Evolutionary conservation across 2,329 filamentous ascomycete genomes (phyloP).

Genomic region (Apiospora pterosperma): DNA sequence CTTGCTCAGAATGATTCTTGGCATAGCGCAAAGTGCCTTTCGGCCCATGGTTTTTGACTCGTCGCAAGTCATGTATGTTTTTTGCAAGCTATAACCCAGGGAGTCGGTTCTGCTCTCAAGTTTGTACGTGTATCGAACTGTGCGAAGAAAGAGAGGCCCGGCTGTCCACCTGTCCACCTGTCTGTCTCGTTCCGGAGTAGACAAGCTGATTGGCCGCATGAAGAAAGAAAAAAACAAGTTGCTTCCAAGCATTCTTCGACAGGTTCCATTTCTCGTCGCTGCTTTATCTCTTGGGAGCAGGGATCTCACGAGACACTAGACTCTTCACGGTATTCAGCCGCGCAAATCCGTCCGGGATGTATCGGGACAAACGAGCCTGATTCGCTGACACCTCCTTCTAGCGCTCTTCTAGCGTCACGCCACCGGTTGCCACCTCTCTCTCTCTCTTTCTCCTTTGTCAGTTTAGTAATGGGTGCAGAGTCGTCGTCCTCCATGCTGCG

Average conservation of each 20-base stretch:
- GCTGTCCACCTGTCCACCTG: background rate
- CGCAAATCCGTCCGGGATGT: conserved; percentile 8
- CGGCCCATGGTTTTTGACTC: background rate
- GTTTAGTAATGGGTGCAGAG: no score
- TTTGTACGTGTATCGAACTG: background rate
- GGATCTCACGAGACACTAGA: background rate
- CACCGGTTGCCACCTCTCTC: conserved; percentile 13
- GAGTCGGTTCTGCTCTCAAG: background rate
- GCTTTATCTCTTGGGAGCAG: conserved; percentile 7
- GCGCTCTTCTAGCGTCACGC: conserved; percentile 33
- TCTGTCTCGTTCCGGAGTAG: background rate
- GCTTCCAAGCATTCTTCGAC: conserved; percentile 5
- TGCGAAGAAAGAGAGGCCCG: background rate
- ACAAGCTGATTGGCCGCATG: background rate
- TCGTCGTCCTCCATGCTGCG: background rate
- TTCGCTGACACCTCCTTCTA: conserved; percentile 28
- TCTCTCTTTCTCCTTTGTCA: conserved; percentile 6
- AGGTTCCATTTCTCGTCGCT: conserved; percentile 8
- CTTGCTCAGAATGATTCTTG: background rate
- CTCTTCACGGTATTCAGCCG: background rate
- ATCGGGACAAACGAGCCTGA: conserved; percentile 19
- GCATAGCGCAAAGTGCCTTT: background rate
- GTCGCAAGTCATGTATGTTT: background rate
- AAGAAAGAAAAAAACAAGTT: no score
- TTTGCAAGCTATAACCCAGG: background rate